Conservation (phyloP, 768 basidiomycete species). For the Udeniomyces megalosporus region DNA sequence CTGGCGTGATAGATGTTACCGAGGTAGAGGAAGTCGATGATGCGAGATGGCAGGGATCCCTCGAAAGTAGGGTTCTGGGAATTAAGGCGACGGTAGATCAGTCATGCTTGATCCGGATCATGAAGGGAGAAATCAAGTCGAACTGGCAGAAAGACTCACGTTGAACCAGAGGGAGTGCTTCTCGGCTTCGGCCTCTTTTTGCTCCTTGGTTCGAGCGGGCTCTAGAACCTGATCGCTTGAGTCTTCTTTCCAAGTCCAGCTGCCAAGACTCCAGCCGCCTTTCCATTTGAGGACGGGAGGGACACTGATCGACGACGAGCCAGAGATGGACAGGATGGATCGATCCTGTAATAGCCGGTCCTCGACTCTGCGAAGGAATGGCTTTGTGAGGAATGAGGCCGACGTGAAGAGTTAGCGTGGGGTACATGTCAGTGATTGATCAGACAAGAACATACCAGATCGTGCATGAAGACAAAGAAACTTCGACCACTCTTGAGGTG, state of each 20-base stretch:
- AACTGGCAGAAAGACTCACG: not conserved
- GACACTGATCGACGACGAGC: not conserved
- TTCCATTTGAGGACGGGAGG: constrained; percentile 15
- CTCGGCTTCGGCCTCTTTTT: not conserved
- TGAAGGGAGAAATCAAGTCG: too few relatives aligned
- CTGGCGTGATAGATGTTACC: constrained; percentile 86
- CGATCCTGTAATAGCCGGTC: constrained; percentile 17
- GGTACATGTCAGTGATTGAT: too few relatives aligned
- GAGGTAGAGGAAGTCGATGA: constrained; percentile 82
- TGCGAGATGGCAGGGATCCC: constrained; percentile 85
- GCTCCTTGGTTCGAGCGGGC: not conserved
- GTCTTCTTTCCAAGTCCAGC: not conserved
- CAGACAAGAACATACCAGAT: too few relatives aligned
- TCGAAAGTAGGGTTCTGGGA: constrained; percentile 41
- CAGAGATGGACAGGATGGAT: not conserved
- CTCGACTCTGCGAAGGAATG: constrained; percentile 56
- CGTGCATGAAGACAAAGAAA: constrained; percentile 81
- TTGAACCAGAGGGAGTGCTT: constrained; percentile 8
- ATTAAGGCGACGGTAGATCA: not conserved
- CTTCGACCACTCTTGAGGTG: constrained; percentile 45
- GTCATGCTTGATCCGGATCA: too few relatives aligned
- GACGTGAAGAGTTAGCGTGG: too few relatives aligned
- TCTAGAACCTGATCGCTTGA: constrained; percentile 44
- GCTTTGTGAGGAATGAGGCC: too few relatives aligned
- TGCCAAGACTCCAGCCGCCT: constrained; percentile 6